Evolutionary conservation across 2,329 filamentous ascomycete species (phyloP), one percentile per base, ranked within the genome.

Genomic region (Hymenoscyphus infarciens): DNA sequence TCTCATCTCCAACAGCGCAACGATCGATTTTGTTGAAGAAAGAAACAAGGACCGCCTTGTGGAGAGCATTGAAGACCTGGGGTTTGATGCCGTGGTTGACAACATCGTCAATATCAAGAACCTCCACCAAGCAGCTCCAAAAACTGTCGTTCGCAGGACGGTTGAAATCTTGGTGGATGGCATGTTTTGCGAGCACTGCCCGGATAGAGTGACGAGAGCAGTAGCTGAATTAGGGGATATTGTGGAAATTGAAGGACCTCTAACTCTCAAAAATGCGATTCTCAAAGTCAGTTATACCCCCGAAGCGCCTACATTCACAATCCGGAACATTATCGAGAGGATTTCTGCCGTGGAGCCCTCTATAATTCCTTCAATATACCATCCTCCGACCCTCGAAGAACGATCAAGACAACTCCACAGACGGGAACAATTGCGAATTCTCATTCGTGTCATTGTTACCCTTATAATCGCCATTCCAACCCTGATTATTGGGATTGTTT

Each of bases 401-500:
- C 85, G 90, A 10, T 91, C 92, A 2, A 85, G 84, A 66, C 79
- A 81, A 45, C 91, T 97, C 72, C 88, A 90, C 64, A 80, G 81
- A 22, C 83, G 83, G 63, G 91, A 96, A 70, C 85, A 88, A 70
- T 82, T 79, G 27, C 82, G 87, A 35, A 83, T 96, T 15, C 75
- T 93, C 0, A 79, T 83, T 63, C 87, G 93, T n/a, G 82, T 92
- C 16, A 72, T 89, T 1, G 80, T 96, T 61, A 88, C 91, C 1
- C 75, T 89, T 31, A 70, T 88, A 29, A 78, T 89, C 5, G 87
- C 89, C 22, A 87, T 97, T 54, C 93, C 94, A 1, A 91, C 91
- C 0, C 93, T 97, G 69, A 74, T 96, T 58, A 86, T 97, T 45
- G 93, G 94, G 2, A 91, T 97, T 60, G 87, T 96, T 1, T 96